Evolutionary conservation across 768 basidiomycete genomes (phyloP).

Genomic region (Mycena sanguinolenta): DNA sequence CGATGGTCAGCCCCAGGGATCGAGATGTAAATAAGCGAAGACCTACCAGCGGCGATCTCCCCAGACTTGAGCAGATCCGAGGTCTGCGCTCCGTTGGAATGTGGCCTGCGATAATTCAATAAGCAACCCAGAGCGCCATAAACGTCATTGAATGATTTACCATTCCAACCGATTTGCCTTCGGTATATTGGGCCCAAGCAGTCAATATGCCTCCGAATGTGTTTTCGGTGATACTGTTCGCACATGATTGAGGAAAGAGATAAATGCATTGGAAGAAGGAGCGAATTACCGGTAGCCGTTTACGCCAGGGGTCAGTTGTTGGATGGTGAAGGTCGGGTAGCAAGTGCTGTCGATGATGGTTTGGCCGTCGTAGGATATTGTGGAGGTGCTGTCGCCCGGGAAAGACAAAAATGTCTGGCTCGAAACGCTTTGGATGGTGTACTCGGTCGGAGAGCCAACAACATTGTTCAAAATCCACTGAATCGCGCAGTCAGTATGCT

Average conservation of each 20-base stretch:
- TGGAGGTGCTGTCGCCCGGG: conserved; percentile 8
- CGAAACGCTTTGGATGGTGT: conserved; percentile 4
- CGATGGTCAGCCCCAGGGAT: not conserved
- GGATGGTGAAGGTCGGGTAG: conserved; percentile 11
- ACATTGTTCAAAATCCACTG: conserved; percentile 12
- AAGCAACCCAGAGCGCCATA: not conserved
- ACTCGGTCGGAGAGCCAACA: conserved; percentile 6
- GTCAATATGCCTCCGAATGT: conserved; percentile 9
- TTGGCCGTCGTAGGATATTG: conserved; percentile 4
- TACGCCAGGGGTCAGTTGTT: not conserved
- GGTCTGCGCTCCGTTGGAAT: conserved; percentile 2
- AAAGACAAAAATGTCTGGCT: conserved; percentile 6
- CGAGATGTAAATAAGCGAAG: not conserved
- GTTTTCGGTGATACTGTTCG: conserved; percentile 13
- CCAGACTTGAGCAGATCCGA: conserved; percentile 18
- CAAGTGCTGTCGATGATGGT: conserved; percentile 2
- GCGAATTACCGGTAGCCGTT: conserved; percentile 11
- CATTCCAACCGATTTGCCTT: conserved; percentile 11
- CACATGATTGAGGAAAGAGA: not conserved
- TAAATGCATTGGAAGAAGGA: conserved; percentile 5
- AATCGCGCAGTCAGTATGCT: not conserved
- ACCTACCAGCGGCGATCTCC: not conserved
- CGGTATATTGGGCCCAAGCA: conserved; percentile 11
- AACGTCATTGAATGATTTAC: not conserved
- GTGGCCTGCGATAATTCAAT: conserved; percentile 10